Evolutionary conservation across 2,329 filamentous ascomycete species (phyloP).

Genomic region (Penicillium polonicum): DNA sequence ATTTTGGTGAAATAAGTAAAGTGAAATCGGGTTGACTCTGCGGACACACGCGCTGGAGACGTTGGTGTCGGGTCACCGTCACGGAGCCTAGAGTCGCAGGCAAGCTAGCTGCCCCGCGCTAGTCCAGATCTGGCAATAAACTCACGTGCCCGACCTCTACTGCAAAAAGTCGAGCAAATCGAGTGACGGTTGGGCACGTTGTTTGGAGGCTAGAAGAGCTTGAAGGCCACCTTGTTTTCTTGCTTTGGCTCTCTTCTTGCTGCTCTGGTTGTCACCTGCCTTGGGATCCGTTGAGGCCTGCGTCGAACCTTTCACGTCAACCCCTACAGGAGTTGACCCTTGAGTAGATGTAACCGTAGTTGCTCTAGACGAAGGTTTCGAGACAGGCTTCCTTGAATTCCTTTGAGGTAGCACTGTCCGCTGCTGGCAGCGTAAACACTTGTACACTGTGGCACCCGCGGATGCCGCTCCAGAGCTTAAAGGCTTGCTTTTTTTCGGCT

Average conservation of each 20-base stretch:
- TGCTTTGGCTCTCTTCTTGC: constrained; percentile 57
- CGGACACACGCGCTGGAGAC: constrained; percentile 14
- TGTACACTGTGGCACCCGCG: constrained; percentile 34
- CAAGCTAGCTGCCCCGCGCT: constrained; percentile 34
- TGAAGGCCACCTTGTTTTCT: constrained; percentile 55
- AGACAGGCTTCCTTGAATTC: constrained; percentile 14
- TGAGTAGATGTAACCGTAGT: constrained; percentile 8
- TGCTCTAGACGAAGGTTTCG: constrained; percentile 13
- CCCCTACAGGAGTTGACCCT: neutral
- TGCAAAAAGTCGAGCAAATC: constrained; percentile 57
- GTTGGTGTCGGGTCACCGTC: neutral
- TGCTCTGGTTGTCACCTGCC: constrained; percentile 45
- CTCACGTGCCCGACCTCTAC: constrained; percentile 36
- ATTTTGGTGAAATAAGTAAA: neutral
- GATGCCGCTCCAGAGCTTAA: constrained; percentile 11
- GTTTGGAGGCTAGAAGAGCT: constrained; percentile 51
- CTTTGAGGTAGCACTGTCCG: constrained; percentile 32
- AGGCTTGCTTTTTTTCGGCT: constrained; percentile 15
- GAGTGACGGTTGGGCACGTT: constrained; percentile 39
- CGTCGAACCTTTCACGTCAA: neutral
- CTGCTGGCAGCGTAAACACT: constrained; percentile 39
- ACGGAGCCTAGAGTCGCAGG: constrained; percentile 4
- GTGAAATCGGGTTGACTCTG: neutral
- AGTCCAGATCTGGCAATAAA: constrained; percentile 23
- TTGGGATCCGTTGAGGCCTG: constrained; percentile 18